A percentile compares a stretch with the other conserved stretches of the same genome.
These are phyloP conservation scores for Phytophthora pisi DNA, from an alignment of 352 stramenopile species.

Conservation along the genomic window DNA sequence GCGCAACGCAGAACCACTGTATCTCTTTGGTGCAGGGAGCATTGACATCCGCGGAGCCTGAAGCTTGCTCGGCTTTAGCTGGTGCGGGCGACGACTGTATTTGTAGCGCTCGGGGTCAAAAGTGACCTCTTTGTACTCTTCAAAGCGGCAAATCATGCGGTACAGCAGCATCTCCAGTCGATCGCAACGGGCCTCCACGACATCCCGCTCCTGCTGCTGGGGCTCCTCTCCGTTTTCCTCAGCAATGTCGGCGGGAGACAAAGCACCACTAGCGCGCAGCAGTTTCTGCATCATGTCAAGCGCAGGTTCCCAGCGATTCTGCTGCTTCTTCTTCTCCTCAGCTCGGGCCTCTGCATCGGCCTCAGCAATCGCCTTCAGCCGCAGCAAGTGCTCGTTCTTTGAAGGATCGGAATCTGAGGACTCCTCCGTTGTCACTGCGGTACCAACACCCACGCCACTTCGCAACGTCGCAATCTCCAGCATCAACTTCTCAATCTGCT, in stretches of 20 bases:
- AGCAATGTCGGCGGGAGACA: constrained; percentile 43
- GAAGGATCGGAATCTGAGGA: constrained; percentile 19
- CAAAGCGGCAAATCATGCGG: constrained; percentile 85
- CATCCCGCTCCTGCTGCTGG: constrained; percentile 38
- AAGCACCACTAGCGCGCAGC: constrained; percentile 61
- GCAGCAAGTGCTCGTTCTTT: constrained; percentile 33
- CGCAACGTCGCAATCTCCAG: constrained; percentile 59
- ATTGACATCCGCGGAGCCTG: constrained; percentile 51
- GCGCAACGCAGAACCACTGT: constrained; percentile 35
- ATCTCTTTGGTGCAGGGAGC: constrained; percentile 51
- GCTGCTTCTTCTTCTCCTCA: constrained; percentile 47
- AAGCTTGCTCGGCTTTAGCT: constrained; percentile 39
- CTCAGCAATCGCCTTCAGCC: constrained; percentile 30
- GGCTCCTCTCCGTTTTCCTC: constrained; percentile 37
- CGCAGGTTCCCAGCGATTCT: constrained; percentile 79
- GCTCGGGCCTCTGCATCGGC: constrained; percentile 27
- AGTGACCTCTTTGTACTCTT: constrained; percentile 80
- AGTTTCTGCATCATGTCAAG: constrained; percentile 84
- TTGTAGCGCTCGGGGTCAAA: constrained; percentile 53
- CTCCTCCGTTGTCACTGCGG: constrained; percentile 17
- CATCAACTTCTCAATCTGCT: constrained; percentile 74
- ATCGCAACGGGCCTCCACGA: constrained; percentile 63
- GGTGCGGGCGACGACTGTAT: constrained; percentile 19
- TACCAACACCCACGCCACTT: constrained; percentile 9
- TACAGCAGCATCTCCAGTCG: constrained; percentile 85